These are phyloP conservation scores for Cymbopogon flexuosus DNA, from an alignment of 202 grass and related monocot genomes.

Conservation along the genomic window DNA sequence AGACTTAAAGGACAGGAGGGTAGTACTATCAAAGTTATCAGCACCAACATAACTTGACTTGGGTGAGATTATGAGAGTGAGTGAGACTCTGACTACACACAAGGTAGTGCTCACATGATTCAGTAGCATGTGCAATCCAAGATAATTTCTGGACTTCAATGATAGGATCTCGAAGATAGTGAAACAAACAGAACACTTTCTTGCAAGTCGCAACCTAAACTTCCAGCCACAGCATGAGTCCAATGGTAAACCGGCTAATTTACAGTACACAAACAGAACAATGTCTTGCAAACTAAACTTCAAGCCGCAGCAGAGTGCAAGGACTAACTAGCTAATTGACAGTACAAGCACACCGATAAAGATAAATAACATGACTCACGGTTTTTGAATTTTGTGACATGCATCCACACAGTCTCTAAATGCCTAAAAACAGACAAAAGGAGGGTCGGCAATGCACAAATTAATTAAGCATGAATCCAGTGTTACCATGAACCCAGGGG, in stretches of 20 bases:
- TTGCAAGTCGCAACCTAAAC: background rate
- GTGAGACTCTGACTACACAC: background rate
- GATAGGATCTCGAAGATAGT: background rate
- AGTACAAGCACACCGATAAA: background rate
- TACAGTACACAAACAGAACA: background rate
- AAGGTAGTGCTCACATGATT: background rate
- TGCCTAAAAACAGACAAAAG: background rate
- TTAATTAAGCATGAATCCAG: conserved; percentile 10
- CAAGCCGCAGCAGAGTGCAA: background rate
- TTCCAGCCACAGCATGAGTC: background rate
- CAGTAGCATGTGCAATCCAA: background rate
- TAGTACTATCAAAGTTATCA: background rate
- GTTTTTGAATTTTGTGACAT: background rate
- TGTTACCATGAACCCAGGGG: conserved; percentile 77
- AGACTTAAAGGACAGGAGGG: background rate
- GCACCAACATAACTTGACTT: background rate
- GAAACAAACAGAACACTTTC: background rate
- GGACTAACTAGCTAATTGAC: background rate
- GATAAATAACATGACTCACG: background rate
- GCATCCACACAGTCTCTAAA: conserved; percentile 12
- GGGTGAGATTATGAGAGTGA: background rate
- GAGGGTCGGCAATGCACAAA: background rate
- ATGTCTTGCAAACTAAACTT: background rate
- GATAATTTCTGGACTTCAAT: background rate
- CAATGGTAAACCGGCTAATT: background rate